phyloP scores from a whole-genome alignment of 2,329 filamentous ascomycete genomes.

The Pleurostoma richardsiae region DNA sequence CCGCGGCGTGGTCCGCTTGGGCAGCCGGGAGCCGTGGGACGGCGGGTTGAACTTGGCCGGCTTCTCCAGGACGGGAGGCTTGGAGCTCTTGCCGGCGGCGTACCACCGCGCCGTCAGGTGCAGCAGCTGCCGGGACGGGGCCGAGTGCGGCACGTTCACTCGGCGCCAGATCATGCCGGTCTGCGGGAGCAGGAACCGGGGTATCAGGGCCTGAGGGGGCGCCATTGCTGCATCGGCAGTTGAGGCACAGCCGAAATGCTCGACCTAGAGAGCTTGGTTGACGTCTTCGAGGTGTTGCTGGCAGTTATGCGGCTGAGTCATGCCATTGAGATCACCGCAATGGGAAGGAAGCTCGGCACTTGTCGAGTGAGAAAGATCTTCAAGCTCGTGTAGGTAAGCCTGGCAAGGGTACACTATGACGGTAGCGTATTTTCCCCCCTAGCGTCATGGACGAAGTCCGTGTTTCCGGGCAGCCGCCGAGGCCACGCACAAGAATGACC shows the following conservation, averaged over 20 bases:
- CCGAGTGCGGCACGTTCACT: slow-evolving; percentile 16
- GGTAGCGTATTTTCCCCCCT: too few relatives aligned
- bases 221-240: slow-evolving; percentile 27
- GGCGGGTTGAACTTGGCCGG: slow-evolving; percentile 88
- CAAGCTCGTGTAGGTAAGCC: too few relatives aligned
- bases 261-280: too few relatives aligned
- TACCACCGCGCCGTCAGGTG: slow-evolving; percentile 20
- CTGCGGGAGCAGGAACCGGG: slow-evolving; percentile 64
- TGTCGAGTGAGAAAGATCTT: too few relatives aligned
- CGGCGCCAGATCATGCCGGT: slow-evolving; percentile 50
- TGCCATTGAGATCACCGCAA: background rate
- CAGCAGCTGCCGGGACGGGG: slow-evolving; percentile 19
- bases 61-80: slow-evolving; percentile 73
- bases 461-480: too few relatives aligned
- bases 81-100: slow-evolving; percentile 27
- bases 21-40: slow-evolving; percentile 72
- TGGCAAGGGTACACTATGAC: too few relatives aligned
- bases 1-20: slow-evolving; percentile 44
- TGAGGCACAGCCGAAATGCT: too few relatives aligned
- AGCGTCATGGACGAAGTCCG: too few relatives aligned
- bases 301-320: too few relatives aligned
- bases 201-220: slow-evolving; percentile 47
- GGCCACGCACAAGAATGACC: too few relatives aligned
- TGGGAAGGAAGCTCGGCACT: too few relatives aligned
- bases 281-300: too few relatives aligned